Base-by-base conservation (phyloP, 148 eudicot genomes). In the Rhododendron kiyosumense region DNA sequence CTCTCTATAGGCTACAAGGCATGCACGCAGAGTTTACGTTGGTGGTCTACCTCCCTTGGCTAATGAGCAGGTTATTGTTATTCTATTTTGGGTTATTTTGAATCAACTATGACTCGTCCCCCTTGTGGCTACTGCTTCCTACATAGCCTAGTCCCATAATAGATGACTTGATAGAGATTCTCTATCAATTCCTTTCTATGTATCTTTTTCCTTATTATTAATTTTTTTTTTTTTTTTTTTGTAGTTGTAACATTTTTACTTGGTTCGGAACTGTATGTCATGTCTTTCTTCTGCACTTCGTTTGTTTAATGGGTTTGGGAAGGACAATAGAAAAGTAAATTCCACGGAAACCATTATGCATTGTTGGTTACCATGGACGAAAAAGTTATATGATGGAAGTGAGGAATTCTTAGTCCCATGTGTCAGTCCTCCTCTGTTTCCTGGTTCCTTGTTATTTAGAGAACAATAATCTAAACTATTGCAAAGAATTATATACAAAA, bases 11-110 rank as follows among this genome's bases (percentile, higher is more conserved):
- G 99, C 99, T 87, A 96, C 99, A 41, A 94, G 99, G 91, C 96
- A 94, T 94, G 99, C 99, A 81, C 98, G 99, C 14, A 93, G 98
- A 83, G 98, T 96, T 18, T 96, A 96, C 90, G 99, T 96, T 83
- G 99, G 99, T 75, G 99, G 99, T 45, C 98, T 96, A 84, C 96
- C 99, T 84, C 98, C 98, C 71, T 46, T 94, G 84, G 98, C 98
- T 43, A 96, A 96, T 88, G 99, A 96, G 91, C 98, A 94, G 98
- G 98, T 88, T 22, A 67, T 85, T 80, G 15, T 69, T n/a, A 43
- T 36, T 54, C 57, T n/a, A 1, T 71, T 65, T 79, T 17, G 24
- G 24, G 2, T 83, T 87, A 17, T 84, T 59, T 38, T 17, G n/a
- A 59, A 59, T 59, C 9, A 20, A 54, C 26, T 81, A 32, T 52